A percentile compares a stretch with the other conserved stretches of the same genome.
phyloP scores from a whole-genome alignment of 495 filamentous ascomycete species.

The Tuber magnatum region DNA sequence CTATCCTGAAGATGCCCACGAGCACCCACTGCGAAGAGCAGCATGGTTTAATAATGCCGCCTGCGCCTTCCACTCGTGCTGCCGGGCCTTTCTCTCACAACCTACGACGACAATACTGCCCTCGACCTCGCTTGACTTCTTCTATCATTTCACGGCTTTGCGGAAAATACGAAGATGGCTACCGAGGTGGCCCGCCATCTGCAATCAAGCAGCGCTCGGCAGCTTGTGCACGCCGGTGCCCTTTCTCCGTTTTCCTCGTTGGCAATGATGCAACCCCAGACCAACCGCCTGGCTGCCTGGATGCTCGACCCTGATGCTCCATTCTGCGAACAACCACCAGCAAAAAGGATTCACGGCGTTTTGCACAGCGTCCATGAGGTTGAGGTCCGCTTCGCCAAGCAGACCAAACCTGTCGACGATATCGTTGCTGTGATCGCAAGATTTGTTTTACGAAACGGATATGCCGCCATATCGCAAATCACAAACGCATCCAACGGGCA shows the following conservation, averaged over 20 bases:
- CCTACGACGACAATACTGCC: background rate
- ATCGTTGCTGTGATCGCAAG: background rate
- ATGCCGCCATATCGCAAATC: background rate
- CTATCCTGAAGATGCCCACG: background rate
- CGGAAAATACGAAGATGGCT: background rate
- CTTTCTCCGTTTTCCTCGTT: background rate
- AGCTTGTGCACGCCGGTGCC: background rate
- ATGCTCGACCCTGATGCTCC: background rate
- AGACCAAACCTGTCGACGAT: background rate
- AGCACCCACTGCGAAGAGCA: background rate
- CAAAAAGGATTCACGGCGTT: background rate
- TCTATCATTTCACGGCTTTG: background rate
- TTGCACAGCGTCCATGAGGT: background rate
- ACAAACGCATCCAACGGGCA: background rate
- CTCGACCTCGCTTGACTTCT: background rate
- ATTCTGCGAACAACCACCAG: background rate
- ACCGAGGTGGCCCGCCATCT: background rate
- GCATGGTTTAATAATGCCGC: no score
- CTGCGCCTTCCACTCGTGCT: no score
- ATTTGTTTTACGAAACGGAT: background rate
- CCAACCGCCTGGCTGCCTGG: background rate
- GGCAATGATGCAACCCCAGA: background rate
- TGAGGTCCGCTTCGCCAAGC: background rate
- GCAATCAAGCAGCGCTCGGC: background rate
- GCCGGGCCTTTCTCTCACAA: background rate